Evolutionary conservation across 2,329 filamentous ascomycete genomes (phyloP), one percentile per base, ranked within the genome.

Genomic region (Fusarium acutatum): DNA sequence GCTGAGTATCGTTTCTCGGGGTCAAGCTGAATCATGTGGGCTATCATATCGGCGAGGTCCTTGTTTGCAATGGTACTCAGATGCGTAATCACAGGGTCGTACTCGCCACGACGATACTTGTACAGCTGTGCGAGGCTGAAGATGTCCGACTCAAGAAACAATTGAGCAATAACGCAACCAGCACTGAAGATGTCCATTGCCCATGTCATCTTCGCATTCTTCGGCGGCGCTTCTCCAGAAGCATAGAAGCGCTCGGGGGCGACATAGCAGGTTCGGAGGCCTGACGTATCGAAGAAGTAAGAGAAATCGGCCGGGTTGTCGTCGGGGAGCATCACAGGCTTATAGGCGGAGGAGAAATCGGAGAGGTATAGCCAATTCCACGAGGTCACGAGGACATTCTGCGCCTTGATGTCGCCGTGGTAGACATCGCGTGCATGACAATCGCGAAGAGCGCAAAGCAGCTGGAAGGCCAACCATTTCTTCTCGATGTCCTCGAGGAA

Each of bases 331-430:
- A 94, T 94, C 10, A 95, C 94, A 17, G 95, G 96, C 80, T 99
- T 99, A 85, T 97, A 98, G 0, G 94, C 92, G 1, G 96, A 95
- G 8, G 96, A 97, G 81, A 98, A 99, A 82, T 99, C 96, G n/a
- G 95, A 92, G 41, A 99, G 88, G 81, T 98, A 99, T 5, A 99
- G 88, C 96, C 97, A 99, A 84, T 98, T 98, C 96, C 96, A 99
- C 12, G 96, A 98, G 0, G 96, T 99, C 57, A 99, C 96, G 53
- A 99, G 86, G 40, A 97, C 91, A 78, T 99, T 99, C 82, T 99
- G 96, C 4, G 96, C 96, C 86, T 99, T 99, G 85, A 99, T 98
- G 80, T 99, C 97, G 65, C 96, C 97, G 80, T 99, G 96, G 81
- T 95, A 98, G 58, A 99, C 88, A 77, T 97, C 94, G 52, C 93